phyloP scores from a whole-genome alignment of 2,329 filamentous ascomycete species.

The Colletotrichum viniferum region DNA sequence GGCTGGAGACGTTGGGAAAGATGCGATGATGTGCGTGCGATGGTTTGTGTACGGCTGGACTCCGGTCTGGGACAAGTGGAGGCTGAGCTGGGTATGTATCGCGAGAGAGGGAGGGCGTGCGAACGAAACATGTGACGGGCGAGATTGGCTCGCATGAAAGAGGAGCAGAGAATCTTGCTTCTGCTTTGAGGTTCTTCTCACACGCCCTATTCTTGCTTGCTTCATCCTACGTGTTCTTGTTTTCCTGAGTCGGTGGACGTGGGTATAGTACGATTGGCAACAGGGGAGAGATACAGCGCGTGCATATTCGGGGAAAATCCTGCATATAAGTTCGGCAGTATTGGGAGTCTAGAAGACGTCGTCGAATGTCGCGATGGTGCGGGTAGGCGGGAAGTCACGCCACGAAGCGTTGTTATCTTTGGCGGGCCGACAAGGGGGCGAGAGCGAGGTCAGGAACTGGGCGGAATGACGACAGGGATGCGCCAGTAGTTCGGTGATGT shows the following conservation, averaged over 20 bases:
- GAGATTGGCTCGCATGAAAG: neutral
- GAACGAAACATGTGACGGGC: neutral
- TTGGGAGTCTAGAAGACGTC: neutral
- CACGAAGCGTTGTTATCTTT: conserved; percentile 1
- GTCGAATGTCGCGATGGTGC: neutral
- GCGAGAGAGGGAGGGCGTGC: neutral
- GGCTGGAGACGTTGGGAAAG: neutral
- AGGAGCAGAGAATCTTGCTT: neutral
- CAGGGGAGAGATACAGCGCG: neutral
- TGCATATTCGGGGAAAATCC: neutral
- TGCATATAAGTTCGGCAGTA: neutral
- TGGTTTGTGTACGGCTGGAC: neutral
- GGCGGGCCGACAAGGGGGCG: neutral
- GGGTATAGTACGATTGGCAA: neutral
- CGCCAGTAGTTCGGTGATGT: neutral
- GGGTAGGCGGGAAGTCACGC: conserved; percentile 2
- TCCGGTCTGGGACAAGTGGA: neutral
- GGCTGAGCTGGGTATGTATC: neutral
- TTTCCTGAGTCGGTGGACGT: neutral
- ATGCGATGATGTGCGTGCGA: neutral
- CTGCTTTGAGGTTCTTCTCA: neutral
- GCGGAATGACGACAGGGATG: neutral
- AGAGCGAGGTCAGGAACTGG: neutral
- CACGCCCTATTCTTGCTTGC: neutral
- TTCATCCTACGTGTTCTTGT: neutral